Percentiles rank a stretch among this genome's conserved stretches.
These are phyloP conservation scores for Ophiorrhiza pumila DNA, from an alignment of 257 asterid genomes.

Conservation along the genomic window DNA sequence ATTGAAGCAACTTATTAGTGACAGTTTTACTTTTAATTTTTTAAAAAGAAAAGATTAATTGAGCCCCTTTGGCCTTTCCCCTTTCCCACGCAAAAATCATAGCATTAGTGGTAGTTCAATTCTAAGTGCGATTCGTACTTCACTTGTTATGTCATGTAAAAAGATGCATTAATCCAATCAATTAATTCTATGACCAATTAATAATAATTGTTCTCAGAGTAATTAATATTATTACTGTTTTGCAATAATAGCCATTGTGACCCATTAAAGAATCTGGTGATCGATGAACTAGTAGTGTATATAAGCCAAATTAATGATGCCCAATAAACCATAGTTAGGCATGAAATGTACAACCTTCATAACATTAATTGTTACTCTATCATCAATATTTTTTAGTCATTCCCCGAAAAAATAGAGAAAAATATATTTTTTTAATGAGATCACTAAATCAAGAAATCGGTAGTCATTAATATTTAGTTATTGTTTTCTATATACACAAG, in stretches of 20 bases:
- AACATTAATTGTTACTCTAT: neutral
- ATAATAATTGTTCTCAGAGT: slow-evolving; percentile 1
- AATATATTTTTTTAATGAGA: too few relatives aligned
- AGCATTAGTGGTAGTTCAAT: slow-evolving; percentile 1
- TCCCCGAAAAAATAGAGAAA: too few relatives aligned
- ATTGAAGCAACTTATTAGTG: neutral
- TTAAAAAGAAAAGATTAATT: neutral
- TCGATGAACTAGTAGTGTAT: too few relatives aligned
- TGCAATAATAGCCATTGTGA: slow-evolving; percentile 9
- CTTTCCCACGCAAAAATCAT: slow-evolving; percentile 19
- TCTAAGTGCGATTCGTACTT: slow-evolving; percentile 9
- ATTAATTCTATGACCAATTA: neutral
- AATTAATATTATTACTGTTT: slow-evolving; percentile 1
- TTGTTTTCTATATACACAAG: too few relatives aligned
- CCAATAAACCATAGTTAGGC: neutral
- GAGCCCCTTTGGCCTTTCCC: too few relatives aligned
- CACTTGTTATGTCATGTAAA: slow-evolving; percentile 6
- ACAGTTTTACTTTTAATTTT: slow-evolving; percentile 1
- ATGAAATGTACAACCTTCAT: neutral
- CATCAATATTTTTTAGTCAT: neutral
- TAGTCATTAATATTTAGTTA: too few relatives aligned
- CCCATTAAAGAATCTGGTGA: neutral
- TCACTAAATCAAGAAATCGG: too few relatives aligned
- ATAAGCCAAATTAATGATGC: slow-evolving; percentile 8
- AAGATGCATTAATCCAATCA: slow-evolving; percentile 3